phyloP scores from a whole-genome alignment of 1,139 yeast genomes.

The Geotrichum cucujoidarum region DNA sequence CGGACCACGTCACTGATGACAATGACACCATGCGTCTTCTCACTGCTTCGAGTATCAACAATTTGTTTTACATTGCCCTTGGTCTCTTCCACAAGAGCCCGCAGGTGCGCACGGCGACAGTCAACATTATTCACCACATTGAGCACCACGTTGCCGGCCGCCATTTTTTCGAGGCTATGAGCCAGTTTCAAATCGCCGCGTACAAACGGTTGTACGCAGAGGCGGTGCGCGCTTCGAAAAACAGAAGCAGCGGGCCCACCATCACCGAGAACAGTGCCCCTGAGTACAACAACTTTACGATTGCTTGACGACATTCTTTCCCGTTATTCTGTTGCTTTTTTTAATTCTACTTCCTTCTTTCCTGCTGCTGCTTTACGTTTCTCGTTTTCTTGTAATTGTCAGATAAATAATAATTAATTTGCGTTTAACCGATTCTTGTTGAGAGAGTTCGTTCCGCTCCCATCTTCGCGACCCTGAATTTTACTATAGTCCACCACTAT shows the following conservation, averaged over 20 bases:
- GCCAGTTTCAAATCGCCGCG: conserved; percentile 32
- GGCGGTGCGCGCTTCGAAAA: conserved; percentile 5
- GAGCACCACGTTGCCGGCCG: conserved; percentile 35
- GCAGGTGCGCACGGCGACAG: conserved; percentile 30
- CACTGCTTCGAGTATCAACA: conserved; percentile 27
- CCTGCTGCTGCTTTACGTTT: too few relatives aligned
- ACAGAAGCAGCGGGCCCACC: background rate
- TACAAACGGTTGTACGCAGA: conserved; percentile 26
- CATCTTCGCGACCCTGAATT: too few relatives aligned
- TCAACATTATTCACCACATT: conserved; percentile 32
- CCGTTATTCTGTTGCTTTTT: too few relatives aligned
- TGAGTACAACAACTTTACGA: background rate
- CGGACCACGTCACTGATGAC: conserved; percentile 30
- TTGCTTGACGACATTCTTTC: background rate
- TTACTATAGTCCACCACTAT: too few relatives aligned
- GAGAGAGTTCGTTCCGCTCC: too few relatives aligned
- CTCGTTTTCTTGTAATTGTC: background rate
- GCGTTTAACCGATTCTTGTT: too few relatives aligned
- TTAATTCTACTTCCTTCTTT: too few relatives aligned
- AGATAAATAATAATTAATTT: background rate
- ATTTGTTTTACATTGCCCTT: conserved; percentile 32
- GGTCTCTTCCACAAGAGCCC: conserved; percentile 37
- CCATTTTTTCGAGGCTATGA: conserved; percentile 29
- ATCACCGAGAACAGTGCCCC: background rate
- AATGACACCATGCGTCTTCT: conserved; percentile 35